Evolutionary conservation across 164 flowering plant genomes (phyloP).

Genomic region (Taxillus chinensis): DNA sequence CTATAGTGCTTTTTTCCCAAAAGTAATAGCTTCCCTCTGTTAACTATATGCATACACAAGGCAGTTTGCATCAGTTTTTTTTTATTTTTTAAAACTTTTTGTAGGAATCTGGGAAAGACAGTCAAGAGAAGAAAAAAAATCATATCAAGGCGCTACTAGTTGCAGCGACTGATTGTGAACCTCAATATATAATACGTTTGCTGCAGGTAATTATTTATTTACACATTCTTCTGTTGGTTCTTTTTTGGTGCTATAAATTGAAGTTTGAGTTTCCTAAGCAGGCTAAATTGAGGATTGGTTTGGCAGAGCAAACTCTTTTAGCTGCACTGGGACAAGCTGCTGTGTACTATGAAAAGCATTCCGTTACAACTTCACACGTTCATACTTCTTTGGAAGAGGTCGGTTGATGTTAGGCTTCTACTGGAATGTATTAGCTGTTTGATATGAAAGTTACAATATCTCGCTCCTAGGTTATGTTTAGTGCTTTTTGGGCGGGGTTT

Average conservation of each 20-base stretch:
- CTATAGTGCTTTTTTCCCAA: no score
- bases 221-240: constrained; percentile 3
- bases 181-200: constrained; percentile 77
- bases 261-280: constrained; percentile 20
- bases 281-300: constrained; percentile 85
- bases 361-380: constrained; percentile 41
- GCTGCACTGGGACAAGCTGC: constrained; percentile 90
- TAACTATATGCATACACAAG: no score
- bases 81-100: constrained; percentile 1
- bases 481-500: no score
- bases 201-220: constrained; percentile 59
- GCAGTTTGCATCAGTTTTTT: no score
- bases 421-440: no score
- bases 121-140: constrained; percentile 90
- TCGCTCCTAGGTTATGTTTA: no score
- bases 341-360: constrained; percentile 56
- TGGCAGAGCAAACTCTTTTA: constrained; percentile 88
- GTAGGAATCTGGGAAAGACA: constrained; percentile 86
- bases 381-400: constrained; percentile 88
- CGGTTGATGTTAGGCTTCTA: constrained; percentile 6
- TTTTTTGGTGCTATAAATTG: not conserved
- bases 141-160: constrained; percentile 83
- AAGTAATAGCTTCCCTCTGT: no score
- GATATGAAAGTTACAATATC: no score
- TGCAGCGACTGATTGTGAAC: constrained; percentile 95